These are phyloP conservation scores for Kockiozyma suomiensis DNA, from an alignment of 805 yeast species.

Conservation along the genomic window DNA sequence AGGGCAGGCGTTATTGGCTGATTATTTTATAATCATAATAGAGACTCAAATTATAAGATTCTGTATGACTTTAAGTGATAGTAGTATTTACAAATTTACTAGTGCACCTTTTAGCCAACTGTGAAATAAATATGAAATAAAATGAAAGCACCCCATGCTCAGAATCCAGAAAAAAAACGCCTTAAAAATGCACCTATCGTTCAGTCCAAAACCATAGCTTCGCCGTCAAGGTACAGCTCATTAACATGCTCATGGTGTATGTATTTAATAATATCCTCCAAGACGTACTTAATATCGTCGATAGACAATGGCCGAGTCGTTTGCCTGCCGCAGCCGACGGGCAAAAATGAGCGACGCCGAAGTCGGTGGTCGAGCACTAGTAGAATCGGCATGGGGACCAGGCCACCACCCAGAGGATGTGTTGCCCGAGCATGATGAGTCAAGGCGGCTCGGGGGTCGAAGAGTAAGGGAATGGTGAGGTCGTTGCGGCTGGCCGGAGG, in stretches of 20 bases:
- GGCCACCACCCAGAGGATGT: slow-evolving; percentile 34
- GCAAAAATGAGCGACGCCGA: slow-evolving; percentile 22
- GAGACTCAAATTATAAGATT: no score
- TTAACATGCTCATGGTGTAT: slow-evolving; percentile 16
- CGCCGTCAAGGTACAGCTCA: background rate
- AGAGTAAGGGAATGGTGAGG: slow-evolving; percentile 16
- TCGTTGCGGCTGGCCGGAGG: slow-evolving; percentile 17
- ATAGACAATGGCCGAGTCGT: slow-evolving; percentile 21
- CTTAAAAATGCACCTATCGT: background rate
- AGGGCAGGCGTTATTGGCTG: no score
- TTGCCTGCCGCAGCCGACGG: slow-evolving; percentile 27
- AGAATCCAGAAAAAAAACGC: background rate
- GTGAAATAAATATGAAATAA: no score
- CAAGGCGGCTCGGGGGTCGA: slow-evolving; percentile 22
- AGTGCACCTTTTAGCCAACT: no score
- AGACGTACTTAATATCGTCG: slow-evolving; percentile 14
- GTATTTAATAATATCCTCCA: slow-evolving; percentile 19
- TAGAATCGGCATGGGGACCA: slow-evolving; percentile 26
- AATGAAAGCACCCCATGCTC: background rate
- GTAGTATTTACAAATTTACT: no score
- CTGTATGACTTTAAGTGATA: no score
- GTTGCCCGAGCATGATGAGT: slow-evolving; percentile 30
- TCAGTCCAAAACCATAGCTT: background rate
- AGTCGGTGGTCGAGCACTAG: slow-evolving; percentile 21
- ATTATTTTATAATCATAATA: no score